Evolutionary conservation across 2,329 filamentous ascomycete genomes (phyloP).

Genomic region (Hawksworthiomyces lignivorus): DNA sequence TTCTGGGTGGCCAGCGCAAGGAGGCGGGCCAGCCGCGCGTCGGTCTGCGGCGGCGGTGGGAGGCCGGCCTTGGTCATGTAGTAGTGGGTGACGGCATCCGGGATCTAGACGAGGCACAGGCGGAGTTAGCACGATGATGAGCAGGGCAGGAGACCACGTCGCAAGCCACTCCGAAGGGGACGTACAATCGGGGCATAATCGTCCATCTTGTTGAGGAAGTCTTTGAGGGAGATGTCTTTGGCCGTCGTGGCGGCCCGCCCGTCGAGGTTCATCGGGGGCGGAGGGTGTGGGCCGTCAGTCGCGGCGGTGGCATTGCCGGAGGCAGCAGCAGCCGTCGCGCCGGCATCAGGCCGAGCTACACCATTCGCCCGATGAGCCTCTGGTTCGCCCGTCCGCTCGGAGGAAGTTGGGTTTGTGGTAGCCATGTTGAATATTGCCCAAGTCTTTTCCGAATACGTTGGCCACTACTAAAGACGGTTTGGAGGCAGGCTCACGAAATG

Average conservation of each 20-base stretch:
- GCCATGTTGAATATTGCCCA: constrained; percentile 9
- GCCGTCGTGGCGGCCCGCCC: constrained; percentile 41
- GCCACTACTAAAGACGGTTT: too few species aligned
- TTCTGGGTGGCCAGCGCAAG: constrained; percentile 98
- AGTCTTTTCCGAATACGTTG: too few species aligned
- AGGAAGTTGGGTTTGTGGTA: constrained; percentile 8
- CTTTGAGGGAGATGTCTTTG: constrained; percentile 86
- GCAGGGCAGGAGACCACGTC: too few species aligned
- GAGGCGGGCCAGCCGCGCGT: constrained; percentile 82
- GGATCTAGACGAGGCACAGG: constrained; percentile 67
- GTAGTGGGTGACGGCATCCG: constrained; percentile 94
- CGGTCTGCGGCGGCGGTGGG: constrained; percentile 83
- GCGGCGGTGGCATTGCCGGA: background rate
- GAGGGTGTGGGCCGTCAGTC: background rate
- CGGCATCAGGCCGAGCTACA: background rate
- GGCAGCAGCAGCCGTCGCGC: background rate
- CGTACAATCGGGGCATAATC: constrained; percentile 94
- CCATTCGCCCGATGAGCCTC: constrained; percentile 12
- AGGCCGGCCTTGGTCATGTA: constrained; percentile 95
- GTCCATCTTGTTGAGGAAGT: constrained; percentile 94
- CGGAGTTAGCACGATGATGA: too few species aligned
- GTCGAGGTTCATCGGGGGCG: background rate
- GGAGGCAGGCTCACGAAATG: too few species aligned
- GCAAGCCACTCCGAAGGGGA: constrained; percentile 13
- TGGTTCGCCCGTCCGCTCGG: constrained; percentile 3